phyloP scores from a whole-genome alignment of 2,329 filamentous ascomycete species.

The Neofusicoccum kwambonambiense region DNA sequence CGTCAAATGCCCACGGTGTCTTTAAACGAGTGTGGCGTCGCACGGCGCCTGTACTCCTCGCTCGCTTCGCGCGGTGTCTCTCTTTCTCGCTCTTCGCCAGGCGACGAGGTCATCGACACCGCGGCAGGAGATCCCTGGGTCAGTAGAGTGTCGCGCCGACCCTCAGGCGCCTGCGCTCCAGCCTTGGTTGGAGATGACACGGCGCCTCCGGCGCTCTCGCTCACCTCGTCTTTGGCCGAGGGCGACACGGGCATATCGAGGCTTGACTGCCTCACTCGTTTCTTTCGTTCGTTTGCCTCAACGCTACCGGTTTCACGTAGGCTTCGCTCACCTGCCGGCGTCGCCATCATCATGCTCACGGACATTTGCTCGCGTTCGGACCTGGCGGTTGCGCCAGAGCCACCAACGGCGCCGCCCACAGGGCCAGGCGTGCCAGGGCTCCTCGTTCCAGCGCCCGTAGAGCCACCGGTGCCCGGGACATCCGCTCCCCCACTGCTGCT shows the following conservation, averaged over 20 bases:
- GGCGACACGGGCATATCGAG: not conserved
- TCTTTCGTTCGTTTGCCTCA: not conserved
- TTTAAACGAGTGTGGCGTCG: constrained; percentile 44
- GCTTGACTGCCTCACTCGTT: not conserved
- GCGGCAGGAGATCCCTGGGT: constrained; percentile 26
- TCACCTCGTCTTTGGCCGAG: constrained; percentile 5
- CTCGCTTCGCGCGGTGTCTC: constrained; percentile 8
- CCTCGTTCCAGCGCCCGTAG: constrained; percentile 21
- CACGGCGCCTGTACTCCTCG: constrained; percentile 35
- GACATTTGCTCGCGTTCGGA: constrained; percentile 28
- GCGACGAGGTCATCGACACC: constrained; percentile 3
- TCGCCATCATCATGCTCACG: constrained; percentile 37
- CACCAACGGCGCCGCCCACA: constrained; percentile 18
- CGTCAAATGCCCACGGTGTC: constrained; percentile 43
- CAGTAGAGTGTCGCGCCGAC: constrained; percentile 23
- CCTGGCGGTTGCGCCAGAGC: constrained; percentile 29
- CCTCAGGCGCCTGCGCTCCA: constrained; percentile 7
- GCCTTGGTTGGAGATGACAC: constrained; percentile 7
- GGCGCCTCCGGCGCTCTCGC: not conserved
- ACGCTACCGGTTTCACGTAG: constrained; percentile 29
- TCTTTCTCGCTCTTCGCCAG: constrained; percentile 10
- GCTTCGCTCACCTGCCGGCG: constrained; percentile 32
- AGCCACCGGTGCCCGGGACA: constrained; percentile 20
- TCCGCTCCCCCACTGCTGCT: constrained; percentile 22
- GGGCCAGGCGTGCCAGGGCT: constrained; percentile 26